Base-by-base conservation (phyloP, 2,329 filamentous ascomycete species). In the Scedosporium boydii region DNA sequence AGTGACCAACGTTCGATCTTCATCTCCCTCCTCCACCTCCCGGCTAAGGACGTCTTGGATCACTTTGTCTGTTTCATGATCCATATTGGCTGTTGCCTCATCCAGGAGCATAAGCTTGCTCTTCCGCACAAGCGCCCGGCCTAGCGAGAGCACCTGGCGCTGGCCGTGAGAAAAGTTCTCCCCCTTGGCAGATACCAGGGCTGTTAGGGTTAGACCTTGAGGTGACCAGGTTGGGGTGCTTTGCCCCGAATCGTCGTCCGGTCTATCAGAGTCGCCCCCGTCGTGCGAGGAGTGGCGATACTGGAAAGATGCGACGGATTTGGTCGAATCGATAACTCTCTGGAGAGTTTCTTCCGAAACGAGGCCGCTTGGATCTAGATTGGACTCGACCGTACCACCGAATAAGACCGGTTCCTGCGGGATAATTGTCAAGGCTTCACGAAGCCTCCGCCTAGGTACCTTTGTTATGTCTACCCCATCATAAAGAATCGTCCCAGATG, bases 291-390 rank as follows among this genome's bases (percentile, higher is more conserved):
- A 46, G 26, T 26, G 46, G 4, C 59, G 59, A 44, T 14, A 21
- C 53, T 64, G 42, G 68, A 82, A 81, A 23, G 77, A 81, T 2
- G 80, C 81, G 2, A 65, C 42, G 3, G 23, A 55, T 41, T 64
- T 65, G 66, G 87, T 88, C 55, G 86, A 82, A 34, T 82, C 78
- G 4, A 91, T 76, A 0, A 85, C 87, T 64, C 80, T 82, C 34
- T 80, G 77, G 0, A 90, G 77, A 44, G 80, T 77, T 1, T 74
- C 73, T 59, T 82, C 80, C 0, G 80, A 76, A 72, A 75, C 60
- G 68, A 73, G 16, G 71, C 75, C 75, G 58, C 84, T 83, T 0
- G 85, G 81, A 70, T 88, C 85, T 12, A 88, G 75, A 66, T 88
- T 79, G 14, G 73, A 75, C 34, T 69, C 69, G 10, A 79, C 72